phyloP scores from a whole-genome alignment of 2,329 filamentous ascomycete species.

The Gliomastix tumulicola region DNA sequence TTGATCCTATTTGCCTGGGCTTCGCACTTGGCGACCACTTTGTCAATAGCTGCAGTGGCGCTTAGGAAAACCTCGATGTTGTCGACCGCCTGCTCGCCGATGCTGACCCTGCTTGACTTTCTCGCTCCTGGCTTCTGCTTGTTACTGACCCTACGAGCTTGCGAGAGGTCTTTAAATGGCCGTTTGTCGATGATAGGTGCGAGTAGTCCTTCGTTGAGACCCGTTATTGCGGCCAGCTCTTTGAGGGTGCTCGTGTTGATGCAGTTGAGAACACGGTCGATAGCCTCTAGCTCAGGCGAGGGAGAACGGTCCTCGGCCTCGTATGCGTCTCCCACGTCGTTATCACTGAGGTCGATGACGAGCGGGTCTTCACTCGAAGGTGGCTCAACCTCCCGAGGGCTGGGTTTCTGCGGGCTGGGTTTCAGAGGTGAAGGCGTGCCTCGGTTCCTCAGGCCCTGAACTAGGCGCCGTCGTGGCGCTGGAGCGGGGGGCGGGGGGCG shows the following conservation, averaged over 20 bases:
- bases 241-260: slow-evolving; percentile 73
- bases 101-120: slow-evolving; percentile 36
- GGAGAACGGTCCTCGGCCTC: slow-evolving; percentile 26
- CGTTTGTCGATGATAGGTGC: slow-evolving; percentile 64
- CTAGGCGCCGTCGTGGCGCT: slow-evolving; percentile 20
- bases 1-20: slow-evolving; percentile 54
- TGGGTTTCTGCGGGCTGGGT: slow-evolving; percentile 2
- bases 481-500: slow-evolving; percentile 18
- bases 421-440: slow-evolving; percentile 13
- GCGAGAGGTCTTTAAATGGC: slow-evolving; percentile 63
- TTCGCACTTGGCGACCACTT: slow-evolving; percentile 72
- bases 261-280: slow-evolving; percentile 59
- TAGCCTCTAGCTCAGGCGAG: slow-evolving; percentile 18
- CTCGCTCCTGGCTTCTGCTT: slow-evolving; percentile 38
- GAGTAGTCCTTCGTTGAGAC: slow-evolving; percentile 63
- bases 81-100: slow-evolving; percentile 46
- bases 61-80: slow-evolving; percentile 63
- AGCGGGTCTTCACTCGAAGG: slow-evolving; percentile 25
- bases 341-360: slow-evolving; percentile 28
- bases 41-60: slow-evolving; percentile 77
- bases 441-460: slow-evolving; percentile 25
- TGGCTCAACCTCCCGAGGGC: slow-evolving; percentile 8
- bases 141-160: slow-evolving; percentile 58
- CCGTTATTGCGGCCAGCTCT: slow-evolving; percentile 77
- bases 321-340: slow-evolving; percentile 27